Conservation (phyloP, 441 rosid species). For the Oxalis stricta region DNA sequence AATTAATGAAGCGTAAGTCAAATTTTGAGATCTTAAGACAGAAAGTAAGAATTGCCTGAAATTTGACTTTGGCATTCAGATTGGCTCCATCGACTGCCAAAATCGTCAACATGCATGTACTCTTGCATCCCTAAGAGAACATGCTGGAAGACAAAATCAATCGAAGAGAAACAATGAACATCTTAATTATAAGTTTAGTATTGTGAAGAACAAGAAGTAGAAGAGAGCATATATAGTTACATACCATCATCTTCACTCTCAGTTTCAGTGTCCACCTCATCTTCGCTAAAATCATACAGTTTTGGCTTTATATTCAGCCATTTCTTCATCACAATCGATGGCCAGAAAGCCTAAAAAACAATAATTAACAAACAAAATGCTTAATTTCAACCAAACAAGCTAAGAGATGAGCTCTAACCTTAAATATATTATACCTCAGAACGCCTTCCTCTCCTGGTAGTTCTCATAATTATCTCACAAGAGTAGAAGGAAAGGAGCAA, state of each 20-base stretch:
- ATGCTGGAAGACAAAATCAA: constrained; percentile 27
- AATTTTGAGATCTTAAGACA: neutral
- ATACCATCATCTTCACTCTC: constrained; percentile 96
- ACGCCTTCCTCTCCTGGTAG: constrained; percentile 32
- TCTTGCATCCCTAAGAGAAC: constrained; percentile 45
- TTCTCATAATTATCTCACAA: constrained; percentile 25
- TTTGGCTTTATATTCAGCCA: constrained; percentile 89
- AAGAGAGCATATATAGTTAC: too few species aligned
- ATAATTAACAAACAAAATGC: neutral
- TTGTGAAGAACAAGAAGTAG: too few species aligned
- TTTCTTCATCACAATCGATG: constrained; percentile 92
- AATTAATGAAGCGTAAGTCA: neutral
- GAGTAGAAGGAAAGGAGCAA: constrained; percentile 1
- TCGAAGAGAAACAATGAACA: constrained; percentile 14
- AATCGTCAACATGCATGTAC: constrained; percentile 20
- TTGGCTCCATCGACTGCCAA: constrained; percentile 15
- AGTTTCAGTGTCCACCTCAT: constrained; percentile 73
- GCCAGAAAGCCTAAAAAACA: constrained; percentile 71
- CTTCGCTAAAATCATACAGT: constrained; percentile 82
- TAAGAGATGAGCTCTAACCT: constrained; percentile 7
- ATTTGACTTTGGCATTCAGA: constrained; percentile 23
- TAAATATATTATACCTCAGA: constrained; percentile 53
- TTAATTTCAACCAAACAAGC: neutral
- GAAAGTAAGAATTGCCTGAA: constrained; percentile 36
- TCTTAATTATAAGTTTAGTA: neutral